Evolutionary conservation across 2,329 filamentous ascomycete species (phyloP).

Genomic region (Nothophoma quercina): DNA sequence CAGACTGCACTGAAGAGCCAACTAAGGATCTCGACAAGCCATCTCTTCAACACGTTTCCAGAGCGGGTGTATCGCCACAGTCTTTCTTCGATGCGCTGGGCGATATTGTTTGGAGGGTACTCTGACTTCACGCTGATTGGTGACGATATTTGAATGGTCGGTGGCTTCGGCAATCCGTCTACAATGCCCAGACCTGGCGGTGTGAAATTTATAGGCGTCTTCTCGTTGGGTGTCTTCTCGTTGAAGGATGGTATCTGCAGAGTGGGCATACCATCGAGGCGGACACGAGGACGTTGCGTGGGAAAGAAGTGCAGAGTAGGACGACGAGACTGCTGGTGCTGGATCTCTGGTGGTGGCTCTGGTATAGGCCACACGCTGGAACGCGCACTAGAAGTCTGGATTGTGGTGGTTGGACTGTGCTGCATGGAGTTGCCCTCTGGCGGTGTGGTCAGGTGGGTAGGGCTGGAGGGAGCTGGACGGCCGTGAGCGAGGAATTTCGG

Average conservation of each 20-base stretch:
- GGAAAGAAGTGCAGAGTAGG: conserved; percentile 32
- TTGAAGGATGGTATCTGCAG: conserved; percentile 17
- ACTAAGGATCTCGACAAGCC: conserved; percentile 36
- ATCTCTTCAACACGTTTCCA: conserved; percentile 29
- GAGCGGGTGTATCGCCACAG: conserved; percentile 28
- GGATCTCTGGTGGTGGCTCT: conserved; percentile 27
- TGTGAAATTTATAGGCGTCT: conserved; percentile 7
- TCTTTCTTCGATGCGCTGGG: conserved; percentile 32
- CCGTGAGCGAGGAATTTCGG: conserved; percentile 18
- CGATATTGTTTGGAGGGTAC: conserved; percentile 20
- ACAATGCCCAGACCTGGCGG: conserved; percentile 17
- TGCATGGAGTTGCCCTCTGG: not conserved
- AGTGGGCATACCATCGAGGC: conserved; percentile 13
- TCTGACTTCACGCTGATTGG: conserved; percentile 11
- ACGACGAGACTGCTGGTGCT: conserved; percentile 10
- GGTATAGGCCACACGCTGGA: conserved; percentile 32
- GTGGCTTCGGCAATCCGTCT: conserved; percentile 10
- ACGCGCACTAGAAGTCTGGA: conserved; percentile 27
- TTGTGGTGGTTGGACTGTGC: conserved; percentile 28
- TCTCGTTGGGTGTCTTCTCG: conserved; percentile 21
- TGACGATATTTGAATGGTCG: conserved; percentile 17
- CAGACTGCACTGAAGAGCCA: conserved; percentile 36
- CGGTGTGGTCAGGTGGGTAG: not conserved
- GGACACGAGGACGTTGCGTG: conserved; percentile 14
- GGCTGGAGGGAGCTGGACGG: conserved; percentile 7